Percentiles rank a stretch among this genome's conserved stretches.
Conservation (phyloP, 1,139 yeast genomes). For the Insectozyma bohioensis region DNA sequence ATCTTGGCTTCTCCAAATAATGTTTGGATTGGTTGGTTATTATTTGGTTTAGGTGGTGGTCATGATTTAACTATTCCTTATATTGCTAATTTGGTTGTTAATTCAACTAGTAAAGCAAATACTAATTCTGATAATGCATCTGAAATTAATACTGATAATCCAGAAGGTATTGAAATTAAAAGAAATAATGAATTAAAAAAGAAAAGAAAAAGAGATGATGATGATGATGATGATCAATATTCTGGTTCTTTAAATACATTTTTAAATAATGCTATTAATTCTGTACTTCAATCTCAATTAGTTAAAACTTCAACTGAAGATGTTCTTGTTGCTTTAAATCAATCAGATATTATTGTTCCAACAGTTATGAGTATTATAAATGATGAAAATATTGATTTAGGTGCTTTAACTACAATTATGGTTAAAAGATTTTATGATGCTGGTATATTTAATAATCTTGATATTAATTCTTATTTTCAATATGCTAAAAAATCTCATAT, state of each 20-base stretch:
- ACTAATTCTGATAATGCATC: conserved; percentile 12
- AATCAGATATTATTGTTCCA: conserved; percentile 32
- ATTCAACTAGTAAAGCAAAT: conserved; percentile 22
- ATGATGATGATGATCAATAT: conserved; percentile 14
- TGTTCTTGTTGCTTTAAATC: conserved; percentile 31
- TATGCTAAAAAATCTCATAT: conserved; percentile 24
- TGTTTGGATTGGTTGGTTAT: conserved; percentile 29
- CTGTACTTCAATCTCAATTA: conserved; percentile 26
- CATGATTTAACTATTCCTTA: conserved; percentile 26
- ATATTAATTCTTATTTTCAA: conserved; percentile 22
- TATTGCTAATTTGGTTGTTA: conserved; percentile 27
- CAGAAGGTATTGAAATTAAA: conserved; percentile 1
- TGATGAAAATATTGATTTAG: conserved; percentile 20
- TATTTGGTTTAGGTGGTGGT: conserved; percentile 35
- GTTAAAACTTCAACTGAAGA: conserved; percentile 24
- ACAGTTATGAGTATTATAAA: conserved; percentile 26
- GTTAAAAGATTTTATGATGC: conserved; percentile 29
- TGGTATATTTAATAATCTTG: conserved; percentile 34
- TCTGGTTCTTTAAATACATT: conserved; percentile 37
- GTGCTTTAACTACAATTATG: conserved; percentile 25
- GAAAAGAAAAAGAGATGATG: conserved; percentile 11
- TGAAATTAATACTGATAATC: conserved; percentile 8
- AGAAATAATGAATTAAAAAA: neutral
- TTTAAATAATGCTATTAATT: conserved; percentile 30
- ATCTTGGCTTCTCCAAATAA: conserved; percentile 21